Base-by-base conservation (phyloP, 805 yeast genomes). In the Cyberlindnera mycetangii region DNA sequence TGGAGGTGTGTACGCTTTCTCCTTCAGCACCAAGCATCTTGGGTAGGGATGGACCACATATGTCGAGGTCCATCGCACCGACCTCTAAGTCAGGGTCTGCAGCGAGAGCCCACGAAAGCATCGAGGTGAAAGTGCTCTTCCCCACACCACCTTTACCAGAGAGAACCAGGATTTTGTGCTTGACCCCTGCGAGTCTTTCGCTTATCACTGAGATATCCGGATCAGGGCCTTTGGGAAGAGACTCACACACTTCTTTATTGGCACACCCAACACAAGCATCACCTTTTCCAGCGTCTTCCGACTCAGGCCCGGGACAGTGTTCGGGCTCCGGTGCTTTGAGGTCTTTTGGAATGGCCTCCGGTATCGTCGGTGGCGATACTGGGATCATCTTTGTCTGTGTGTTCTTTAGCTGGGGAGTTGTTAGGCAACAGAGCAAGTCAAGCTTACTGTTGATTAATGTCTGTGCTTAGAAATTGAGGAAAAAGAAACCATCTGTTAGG, bases 241-340 rank as follows among this genome's bases (percentile, higher is more conserved):
- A 78, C 41, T 89, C 84, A 67, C 99, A 93, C 5, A 92, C 85
- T 36, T 75, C 80, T 65, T 93, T 89, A 66, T 93, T 93, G 14
- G 97, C 95, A 69, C 99, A 93, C 10, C 97, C 97, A 8, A 70
- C 75, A 61, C 99, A 93, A 11, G 98, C 96, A 59, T 88, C 96
- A 3, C 88, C 90, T 56, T 85, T 80, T 7, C 99, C 99, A 2
- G 99, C 99, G 42, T 69, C 66, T 54, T 89, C 97, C 2, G 95
- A 84, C 60, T 92, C 97, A 2, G 98, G 96, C 1, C 99, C 99
- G 0, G 99, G 99, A 69, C 99, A 93, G 65, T 93, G 98, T 60
- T 89, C 97, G 1, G 99, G 98, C 58, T 85, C 95, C 0, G 93
- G 89, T 0, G 82, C 87, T 44, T 72, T 70, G 20, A 76, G 51